Base-by-base conservation (phyloP, 768 basidiomycete genomes). In the Rhodotorula graminis region DNA sequence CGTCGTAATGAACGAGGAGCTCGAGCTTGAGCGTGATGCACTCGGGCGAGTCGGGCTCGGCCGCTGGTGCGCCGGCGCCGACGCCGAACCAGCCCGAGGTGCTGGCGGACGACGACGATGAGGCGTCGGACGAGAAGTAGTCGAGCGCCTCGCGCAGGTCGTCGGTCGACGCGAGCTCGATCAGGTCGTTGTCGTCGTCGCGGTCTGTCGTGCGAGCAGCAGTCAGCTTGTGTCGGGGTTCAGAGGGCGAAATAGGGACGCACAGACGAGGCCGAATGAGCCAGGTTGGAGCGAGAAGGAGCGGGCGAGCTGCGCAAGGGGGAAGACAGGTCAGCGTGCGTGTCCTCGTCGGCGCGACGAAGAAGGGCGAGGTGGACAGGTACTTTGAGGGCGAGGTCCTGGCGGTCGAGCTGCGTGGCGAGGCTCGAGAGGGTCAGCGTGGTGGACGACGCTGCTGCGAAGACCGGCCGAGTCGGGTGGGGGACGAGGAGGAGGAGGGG, bases 171-270 rank as follows among this genome's bases (percentile, higher is more conserved):
- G 19, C 55, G 44, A 65, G 29, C 12, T 27, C 42, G 64, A 65
- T 65, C n/a, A 57, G 56, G 44, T 65, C 64, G 46, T 65, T 65
- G 56, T 65, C 64, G 64, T 65, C 64, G 56, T 65, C 64, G 42
- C 44, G 64, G 44, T 57, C 64, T 64, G 64, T 12, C 23, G 9
- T 4, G 7, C n/a, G n/a, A n/a, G n/a, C n/a, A n/a, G n/a, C n/a
- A n/a, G n/a, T n/a, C n/a, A n/a, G n/a, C n/a, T n/a, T n/a, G n/a
- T n/a, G n/a, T n/a, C n/a, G n/a, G n/a, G n/a, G n/a, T n/a, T n/a
- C n/a, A n/a, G n/a, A n/a, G n/a, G n/a, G n/a, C n/a, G n/a, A n/a
- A n/a, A n/a, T n/a, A n/a, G n/a, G n/a, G 0, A 19, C 64, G 40
- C 11, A 56, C 63, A 64, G 18, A 53, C 56, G 56, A 65, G n/a